Evolutionary conservation across 805 yeast species (phyloP), one percentile per base, ranked within the genome.

Genomic region (Martiniozyma abietophila): DNA sequence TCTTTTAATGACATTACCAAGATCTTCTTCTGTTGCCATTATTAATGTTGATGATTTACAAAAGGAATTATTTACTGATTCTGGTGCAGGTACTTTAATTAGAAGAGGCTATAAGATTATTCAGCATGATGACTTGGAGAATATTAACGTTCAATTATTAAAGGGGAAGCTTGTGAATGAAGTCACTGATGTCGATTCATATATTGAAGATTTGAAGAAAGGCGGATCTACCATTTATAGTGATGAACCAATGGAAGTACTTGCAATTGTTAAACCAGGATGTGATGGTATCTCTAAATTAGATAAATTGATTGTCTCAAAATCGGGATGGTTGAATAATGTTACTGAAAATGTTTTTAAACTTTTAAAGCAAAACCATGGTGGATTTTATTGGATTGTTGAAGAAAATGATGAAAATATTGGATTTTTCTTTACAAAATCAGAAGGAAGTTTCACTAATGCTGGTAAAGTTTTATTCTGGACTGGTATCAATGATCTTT

Each of bases 21-120:
- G 97, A 59, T 84, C 96, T 4, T 86, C 96, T 1, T 86, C 96
- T 4, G 99, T 92, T 31, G 98, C 99, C 28, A 92, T 92, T 56
- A 92, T 92, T 50, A 83, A 89, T 47, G 96, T 92, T 29, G 74
- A 83, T 50, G 96, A 92, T 56, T 71, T 92, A 52, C 97, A 92
- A 64, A 92, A 89, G 58, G 99, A 92, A 61, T 73, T 92, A 53
- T 92, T 92, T 64, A 92, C 99, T 26, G 98, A 92, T 59, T 81
- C 95, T 12, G 99, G 99, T 60, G 99, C 98, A 20, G 99, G 99
- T 54, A 92, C 99, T 29, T 70, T 92, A 65, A 86, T 92, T 50
- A 81, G 98, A 71, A 78, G 98, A 61, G 99, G 99, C 43, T 84
- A 89, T 65, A 85, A 84, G 62, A 69, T 92, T 46, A 58, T 80